Percentiles rank a stretch among this genome's conserved stretches.
phyloP scores from a whole-genome alignment of 192 early-diverging fungal genomes.

The Rhizoclosmatium sp. region DNA sequence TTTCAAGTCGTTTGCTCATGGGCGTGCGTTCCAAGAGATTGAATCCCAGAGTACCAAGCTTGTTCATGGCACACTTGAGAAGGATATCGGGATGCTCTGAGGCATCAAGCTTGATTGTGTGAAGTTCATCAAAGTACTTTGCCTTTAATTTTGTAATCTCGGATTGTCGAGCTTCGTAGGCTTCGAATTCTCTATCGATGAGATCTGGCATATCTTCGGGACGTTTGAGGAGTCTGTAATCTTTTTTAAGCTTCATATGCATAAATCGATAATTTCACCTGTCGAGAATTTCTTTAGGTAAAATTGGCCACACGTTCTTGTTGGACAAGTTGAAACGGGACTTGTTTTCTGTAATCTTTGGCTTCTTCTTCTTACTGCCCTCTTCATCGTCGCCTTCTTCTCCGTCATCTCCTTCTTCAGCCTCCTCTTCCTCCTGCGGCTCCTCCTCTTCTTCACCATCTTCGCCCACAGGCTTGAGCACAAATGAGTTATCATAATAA shows the following conservation, averaged over 20 bases:
- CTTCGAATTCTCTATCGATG: slow-evolving; percentile 33
- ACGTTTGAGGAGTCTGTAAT: slow-evolving; percentile 52
- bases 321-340: slow-evolving; percentile 36
- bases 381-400: slow-evolving; percentile 39
- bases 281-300: slow-evolving; percentile 52
- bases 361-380: slow-evolving; percentile 5
- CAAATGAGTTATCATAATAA: slow-evolving; percentile 7
- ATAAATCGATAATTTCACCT: slow-evolving; percentile 29
- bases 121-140: slow-evolving; percentile 43
- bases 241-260: neutral
- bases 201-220: slow-evolving; percentile 50
- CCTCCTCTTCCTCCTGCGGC: slow-evolving; percentile 27
- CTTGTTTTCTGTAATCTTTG: slow-evolving; percentile 7
- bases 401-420: slow-evolving; percentile 35
- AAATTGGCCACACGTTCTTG: slow-evolving; percentile 49
- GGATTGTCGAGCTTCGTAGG: slow-evolving; percentile 11
- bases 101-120: slow-evolving; percentile 53
- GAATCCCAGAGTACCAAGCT: slow-evolving; percentile 44
- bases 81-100: slow-evolving; percentile 55
- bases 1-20: slow-evolving; percentile 29
- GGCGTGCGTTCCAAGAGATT: slow-evolving; percentile 32
- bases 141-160: slow-evolving; percentile 29
- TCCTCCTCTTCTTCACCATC: slow-evolving; percentile 41
- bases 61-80: slow-evolving; percentile 36
- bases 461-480: slow-evolving; percentile 32